Base-by-base conservation (phyloP, 768 basidiomycete genomes). In the Vishniacozyma victoriae region DNA sequence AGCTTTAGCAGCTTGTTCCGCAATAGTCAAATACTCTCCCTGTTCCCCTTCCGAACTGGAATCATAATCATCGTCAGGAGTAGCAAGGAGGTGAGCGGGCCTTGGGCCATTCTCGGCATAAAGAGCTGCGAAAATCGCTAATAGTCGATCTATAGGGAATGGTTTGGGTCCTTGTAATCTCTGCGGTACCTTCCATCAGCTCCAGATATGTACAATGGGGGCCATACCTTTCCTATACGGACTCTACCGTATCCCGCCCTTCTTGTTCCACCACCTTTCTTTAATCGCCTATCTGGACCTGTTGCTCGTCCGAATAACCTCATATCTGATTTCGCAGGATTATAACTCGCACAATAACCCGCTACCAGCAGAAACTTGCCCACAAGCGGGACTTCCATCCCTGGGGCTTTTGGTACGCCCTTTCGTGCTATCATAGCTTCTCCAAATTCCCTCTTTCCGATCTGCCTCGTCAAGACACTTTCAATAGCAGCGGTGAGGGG, bases 281-380 rank as follows among this genome's bases (percentile, higher is more conserved):
- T 50, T 57, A 62, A 51, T 74, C 71, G 54, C 80, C 77, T 69
- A 76, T 75, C 60, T 78, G 79, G 49, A 79, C 80, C 65, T 22
- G 79, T 50, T 1, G 81, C 84, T 13, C 89, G 69, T 3, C 85
- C 84, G 70, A 95, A 88, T 79, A 93, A 83, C 29, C 86, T 76
- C 54, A 87, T 27, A 70, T 92, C 90, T 7, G 81, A 82, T 61
- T 82, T 84, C 0, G 82, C 70, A 2, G 90, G 89, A 61, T 93
- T 95, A 35, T 83, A 85, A 35, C 87, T 87, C 4, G 88, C 87
- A 33, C 90, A 72, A 62, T 83, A 93, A 1, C 83, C 79, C 0
- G 86, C 84, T 3, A 90, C 69, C 4, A 91, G 72, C 19, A 90
- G 76, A 59, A 81, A 89, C 60, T 84, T 85, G 18, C 82, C 81